A percentile compares a stretch with the other conserved stretches of the same genome.
Evolutionary conservation across 345 rosid species (phyloP).

Genomic region (Melaleuca quinquenervia): DNA sequence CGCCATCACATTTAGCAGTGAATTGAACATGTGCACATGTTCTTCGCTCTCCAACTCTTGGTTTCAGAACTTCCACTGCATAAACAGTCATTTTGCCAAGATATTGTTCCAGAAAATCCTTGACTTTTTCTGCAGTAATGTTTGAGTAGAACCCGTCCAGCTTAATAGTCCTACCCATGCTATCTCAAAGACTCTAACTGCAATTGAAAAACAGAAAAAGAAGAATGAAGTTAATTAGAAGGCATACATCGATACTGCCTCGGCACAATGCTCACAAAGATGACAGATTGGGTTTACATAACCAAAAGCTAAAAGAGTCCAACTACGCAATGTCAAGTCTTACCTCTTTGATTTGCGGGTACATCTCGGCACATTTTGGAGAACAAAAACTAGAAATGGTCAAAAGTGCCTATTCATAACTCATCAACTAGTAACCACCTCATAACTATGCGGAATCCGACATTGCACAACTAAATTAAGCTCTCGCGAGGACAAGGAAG

Average conservation of each 20-base stretch:
- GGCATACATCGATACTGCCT: not conserved
- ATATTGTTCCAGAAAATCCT: conserved; percentile 5
- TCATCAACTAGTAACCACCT: not conserved
- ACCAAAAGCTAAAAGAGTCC: not conserved
- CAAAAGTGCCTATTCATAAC: not conserved
- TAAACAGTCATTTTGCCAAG: conserved; percentile 2
- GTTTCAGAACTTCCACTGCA: not conserved
- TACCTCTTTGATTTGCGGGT: not conserved
- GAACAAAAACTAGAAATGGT: not conserved
- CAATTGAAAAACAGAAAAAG: not conserved
- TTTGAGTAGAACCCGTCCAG: conserved; percentile 5
- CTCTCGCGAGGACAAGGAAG: not conserved
- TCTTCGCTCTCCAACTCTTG: conserved; percentile 1
- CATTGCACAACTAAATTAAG: not conserved
- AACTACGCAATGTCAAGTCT: not conserved
- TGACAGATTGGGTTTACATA: not conserved
- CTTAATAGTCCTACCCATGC: conserved; percentile 5
- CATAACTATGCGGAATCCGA: not conserved
- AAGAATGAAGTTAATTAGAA: not conserved
- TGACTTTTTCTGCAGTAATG: not conserved
- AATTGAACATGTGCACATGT: conserved; percentile 14
- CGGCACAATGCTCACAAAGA: not conserved
- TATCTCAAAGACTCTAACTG: not conserved
- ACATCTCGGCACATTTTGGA: not conserved
- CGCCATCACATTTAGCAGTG: not conserved